Evolutionary conservation across 805 yeast genomes (phyloP).

Genomic region (Zygosaccharomyces bailii): DNA sequence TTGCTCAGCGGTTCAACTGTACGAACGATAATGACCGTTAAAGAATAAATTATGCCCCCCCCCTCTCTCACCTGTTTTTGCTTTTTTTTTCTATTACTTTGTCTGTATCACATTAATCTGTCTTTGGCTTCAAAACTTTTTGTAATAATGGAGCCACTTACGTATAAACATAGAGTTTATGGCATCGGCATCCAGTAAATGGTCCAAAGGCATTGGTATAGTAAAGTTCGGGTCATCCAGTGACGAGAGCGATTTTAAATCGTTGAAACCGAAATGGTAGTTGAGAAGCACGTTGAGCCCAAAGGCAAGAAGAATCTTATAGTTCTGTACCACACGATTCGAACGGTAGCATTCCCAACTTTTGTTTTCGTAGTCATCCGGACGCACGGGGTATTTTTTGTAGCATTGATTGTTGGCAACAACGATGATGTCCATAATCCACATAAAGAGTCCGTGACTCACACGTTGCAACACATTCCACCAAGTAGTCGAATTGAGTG

Average conservation of each 20-base stretch:
- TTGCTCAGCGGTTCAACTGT: neutral
- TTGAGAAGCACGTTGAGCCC: slow-evolving; percentile 42
- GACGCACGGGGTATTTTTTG: slow-evolving; percentile 33
- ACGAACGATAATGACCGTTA: slow-evolving; percentile 1
- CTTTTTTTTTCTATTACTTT: neutral
- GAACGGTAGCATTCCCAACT: slow-evolving; percentile 36
- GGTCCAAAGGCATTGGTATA: slow-evolving; percentile 30
- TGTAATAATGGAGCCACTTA: slow-evolving; percentile 36
- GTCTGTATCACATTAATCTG: neutral
- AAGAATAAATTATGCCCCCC: neutral
- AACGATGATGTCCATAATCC: slow-evolving; percentile 36
- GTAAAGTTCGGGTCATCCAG: slow-evolving; percentile 26
- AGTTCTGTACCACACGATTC: slow-evolving; percentile 37
- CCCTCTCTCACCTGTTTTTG: too few relatives aligned
- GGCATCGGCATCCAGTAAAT: slow-evolving; percentile 21
- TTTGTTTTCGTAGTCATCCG: slow-evolving; percentile 20
- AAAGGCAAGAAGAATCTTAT: slow-evolving; percentile 41
- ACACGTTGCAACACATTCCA: slow-evolving; percentile 35
- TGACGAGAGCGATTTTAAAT: slow-evolving; percentile 31
- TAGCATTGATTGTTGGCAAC: slow-evolving; percentile 37
- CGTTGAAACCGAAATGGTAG: slow-evolving; percentile 50
- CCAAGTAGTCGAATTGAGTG: slow-evolving; percentile 33
- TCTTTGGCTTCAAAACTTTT: slow-evolving; percentile 26
- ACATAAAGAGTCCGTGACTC: slow-evolving; percentile 33
- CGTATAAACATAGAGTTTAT: slow-evolving; percentile 30